Evolutionary conservation across 23 red algal species (phyloP).

Genomic region (Gracilaria gracilis): DNA sequence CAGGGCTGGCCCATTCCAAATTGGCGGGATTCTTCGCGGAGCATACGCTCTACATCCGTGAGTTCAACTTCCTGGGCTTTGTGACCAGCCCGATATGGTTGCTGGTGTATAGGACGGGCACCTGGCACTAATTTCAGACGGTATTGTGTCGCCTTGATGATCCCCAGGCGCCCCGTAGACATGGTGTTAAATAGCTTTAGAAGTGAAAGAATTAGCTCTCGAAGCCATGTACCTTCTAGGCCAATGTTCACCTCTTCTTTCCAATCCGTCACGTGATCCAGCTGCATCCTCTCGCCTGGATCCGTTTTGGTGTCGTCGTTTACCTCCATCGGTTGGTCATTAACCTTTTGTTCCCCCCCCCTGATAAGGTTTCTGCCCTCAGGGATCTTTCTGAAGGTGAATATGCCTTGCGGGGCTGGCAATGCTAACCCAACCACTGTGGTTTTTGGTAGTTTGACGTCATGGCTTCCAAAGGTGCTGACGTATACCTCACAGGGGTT

Average conservation of each 20-base stretch:
- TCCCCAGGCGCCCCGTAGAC: background rate
- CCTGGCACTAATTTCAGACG: background rate
- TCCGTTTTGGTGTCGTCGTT: background rate
- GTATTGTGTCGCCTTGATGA: background rate
- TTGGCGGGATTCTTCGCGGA: slow-evolving; percentile 3
- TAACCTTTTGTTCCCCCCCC: background rate
- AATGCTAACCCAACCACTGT: background rate
- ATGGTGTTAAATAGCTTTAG: background rate
- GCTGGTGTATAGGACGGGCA: background rate
- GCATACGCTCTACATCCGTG: background rate
- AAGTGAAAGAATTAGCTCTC: background rate
- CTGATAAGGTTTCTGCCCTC: background rate
- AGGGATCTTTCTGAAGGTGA: background rate
- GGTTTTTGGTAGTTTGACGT: background rate
- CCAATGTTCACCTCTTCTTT: background rate
- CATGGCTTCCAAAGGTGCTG: background rate
- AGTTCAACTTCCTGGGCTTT: slow-evolving; percentile 1
- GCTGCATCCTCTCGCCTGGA: background rate
- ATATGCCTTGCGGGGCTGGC: background rate
- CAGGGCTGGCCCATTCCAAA: background rate
- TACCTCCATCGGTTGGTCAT: background rate
- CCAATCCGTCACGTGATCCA: background rate
- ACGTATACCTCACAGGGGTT: background rate
- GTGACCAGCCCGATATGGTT: background rate
- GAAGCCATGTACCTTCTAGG: background rate